These are phyloP conservation scores for Ottelia alismoides DNA, from an alignment of 106 monocot species.

Conservation along the genomic window DNA sequence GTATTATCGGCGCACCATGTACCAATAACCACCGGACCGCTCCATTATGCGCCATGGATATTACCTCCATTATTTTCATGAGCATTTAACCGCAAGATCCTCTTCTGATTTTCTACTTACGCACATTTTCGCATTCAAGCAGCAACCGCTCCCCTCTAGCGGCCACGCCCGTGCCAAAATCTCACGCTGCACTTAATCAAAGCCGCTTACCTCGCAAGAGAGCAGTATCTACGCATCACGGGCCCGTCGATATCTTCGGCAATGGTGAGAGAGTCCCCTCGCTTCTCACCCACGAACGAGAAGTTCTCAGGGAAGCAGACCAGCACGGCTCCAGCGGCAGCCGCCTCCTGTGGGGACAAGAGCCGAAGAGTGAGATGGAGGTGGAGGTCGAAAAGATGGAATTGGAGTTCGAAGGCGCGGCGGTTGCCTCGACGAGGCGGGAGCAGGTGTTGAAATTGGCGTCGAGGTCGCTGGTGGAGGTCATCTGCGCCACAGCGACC, in stretches of 20 bases:
- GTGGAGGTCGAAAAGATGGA: not conserved
- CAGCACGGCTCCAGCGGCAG: conserved; percentile 53
- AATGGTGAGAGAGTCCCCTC: conserved; percentile 60
- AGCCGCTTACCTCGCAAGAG: conserved; percentile 95
- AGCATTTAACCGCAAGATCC: no score
- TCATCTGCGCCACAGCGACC: conserved; percentile 66
- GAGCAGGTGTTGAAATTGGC: conserved; percentile 71
- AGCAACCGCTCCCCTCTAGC: no score
- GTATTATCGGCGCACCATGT: no score
- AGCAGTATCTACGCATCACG: conserved; percentile 77
- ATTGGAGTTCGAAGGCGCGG: not conserved
- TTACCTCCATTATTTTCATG: no score
- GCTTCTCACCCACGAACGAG: conserved; percentile 46
- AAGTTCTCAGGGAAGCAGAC: conserved; percentile 87
- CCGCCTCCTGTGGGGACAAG: conserved; percentile 73
- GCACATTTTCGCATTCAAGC: no score
- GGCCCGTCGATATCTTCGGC: conserved; percentile 77
- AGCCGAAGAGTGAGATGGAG: not conserved
- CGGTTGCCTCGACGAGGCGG: conserved; percentile 54
- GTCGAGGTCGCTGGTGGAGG: conserved; percentile 63
- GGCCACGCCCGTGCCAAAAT: no score
- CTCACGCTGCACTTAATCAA: no score
- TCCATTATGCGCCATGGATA: no score
- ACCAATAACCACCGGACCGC: no score
- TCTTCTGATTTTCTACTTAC: no score